Evolutionary conservation across 768 basidiomycete species (phyloP).

Genomic region (Tricholoma sp.): DNA sequence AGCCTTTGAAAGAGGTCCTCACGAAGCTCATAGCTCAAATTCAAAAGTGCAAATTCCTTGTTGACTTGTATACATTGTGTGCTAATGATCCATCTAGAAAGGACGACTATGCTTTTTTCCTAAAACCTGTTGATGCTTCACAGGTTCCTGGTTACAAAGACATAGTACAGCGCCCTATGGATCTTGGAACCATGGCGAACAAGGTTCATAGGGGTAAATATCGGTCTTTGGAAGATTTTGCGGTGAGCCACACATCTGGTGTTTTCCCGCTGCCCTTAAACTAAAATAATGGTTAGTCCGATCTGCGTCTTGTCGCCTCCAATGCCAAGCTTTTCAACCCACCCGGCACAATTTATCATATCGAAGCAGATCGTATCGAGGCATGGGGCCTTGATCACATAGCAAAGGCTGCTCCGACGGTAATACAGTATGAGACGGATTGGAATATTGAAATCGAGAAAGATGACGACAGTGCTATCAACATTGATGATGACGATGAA

Average conservation of each 20-base stretch:
- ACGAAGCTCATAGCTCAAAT: slow-evolving; percentile 62
- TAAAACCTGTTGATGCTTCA: slow-evolving; percentile 57
- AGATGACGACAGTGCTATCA: slow-evolving; percentile 45
- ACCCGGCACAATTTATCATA: slow-evolving; percentile 66
- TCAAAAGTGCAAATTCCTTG: slow-evolving; percentile 53
- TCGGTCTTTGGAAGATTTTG: slow-evolving; percentile 74
- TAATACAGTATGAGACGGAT: slow-evolving; percentile 78
- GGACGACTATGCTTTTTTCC: slow-evolving; percentile 83
- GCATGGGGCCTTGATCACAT: slow-evolving; percentile 72
- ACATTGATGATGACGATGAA: slow-evolving; percentile 34
- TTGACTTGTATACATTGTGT: neutral
- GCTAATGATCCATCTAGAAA: slow-evolving; percentile 42
- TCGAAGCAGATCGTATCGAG: slow-evolving; percentile 70
- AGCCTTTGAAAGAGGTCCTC: slow-evolving; percentile 75
- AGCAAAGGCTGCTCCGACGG: slow-evolving; percentile 60
- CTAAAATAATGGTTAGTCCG: slow-evolving; percentile 36
- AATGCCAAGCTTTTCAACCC: slow-evolving; percentile 80
- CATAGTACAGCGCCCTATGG: slow-evolving; percentile 85
- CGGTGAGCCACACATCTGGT: slow-evolving; percentile 38
- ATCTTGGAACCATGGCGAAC: slow-evolving; percentile 78
- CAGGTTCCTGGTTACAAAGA: slow-evolving; percentile 61
- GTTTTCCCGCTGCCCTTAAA: slow-evolving; percentile 4
- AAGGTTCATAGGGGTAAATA: slow-evolving; percentile 79
- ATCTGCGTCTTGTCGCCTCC: slow-evolving; percentile 64
- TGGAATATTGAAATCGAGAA: slow-evolving; percentile 81